Base-by-base conservation (phyloP, 495 filamentous ascomycete species). In the Penicillium steckii region DNA sequence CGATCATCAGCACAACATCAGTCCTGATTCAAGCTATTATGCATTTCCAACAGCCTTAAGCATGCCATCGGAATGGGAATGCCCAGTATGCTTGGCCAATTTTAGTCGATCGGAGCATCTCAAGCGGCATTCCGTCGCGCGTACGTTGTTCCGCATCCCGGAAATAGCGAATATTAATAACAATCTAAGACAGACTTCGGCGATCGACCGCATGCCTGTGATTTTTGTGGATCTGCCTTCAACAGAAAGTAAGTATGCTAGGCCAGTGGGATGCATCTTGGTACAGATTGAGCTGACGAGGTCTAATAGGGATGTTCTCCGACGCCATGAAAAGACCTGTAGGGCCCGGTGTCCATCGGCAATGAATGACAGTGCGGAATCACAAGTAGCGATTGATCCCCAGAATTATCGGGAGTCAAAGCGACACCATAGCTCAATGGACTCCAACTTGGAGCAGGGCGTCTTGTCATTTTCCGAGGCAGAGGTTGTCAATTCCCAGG, bases 71-170 rank as follows among this genome's bases (percentile, higher is more conserved):
- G 49, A 58, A 46, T 59, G 48, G 53, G 27, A 37, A n/a, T 67
- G 64, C 41, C 19, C 27, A 3, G 33, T 53, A 35, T 67, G 64
- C 29, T 37, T 25, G 7, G 30, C 59, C 7, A 51, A 41, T 3
- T 62, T 61, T 12, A 67, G 58, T 48, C 64, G 64, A 3, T 48
- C 51, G 3, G 64, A 67, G 41, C 64, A 67, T 53, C 40, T 67
- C 3, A 55, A 59, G 24, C 53, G 64, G 0, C 64, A 67, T 44
- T 44, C 50, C 8, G 50, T 48, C 13, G 61, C 61, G 15, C 64
- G 64, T 67, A 54, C 29, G 56, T 44, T 21, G 32, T 6, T 7
- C 17, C 42, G 15, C 12, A 13, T 12, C 4, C 30, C 9, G 6
- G 10, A 32, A 5, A 47, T 29, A 5, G 12, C 32, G 18, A 8